phyloP scores from a whole-genome alignment of 2,329 filamentous ascomycete species.

The Ophiostoma triangulosporum region DNA sequence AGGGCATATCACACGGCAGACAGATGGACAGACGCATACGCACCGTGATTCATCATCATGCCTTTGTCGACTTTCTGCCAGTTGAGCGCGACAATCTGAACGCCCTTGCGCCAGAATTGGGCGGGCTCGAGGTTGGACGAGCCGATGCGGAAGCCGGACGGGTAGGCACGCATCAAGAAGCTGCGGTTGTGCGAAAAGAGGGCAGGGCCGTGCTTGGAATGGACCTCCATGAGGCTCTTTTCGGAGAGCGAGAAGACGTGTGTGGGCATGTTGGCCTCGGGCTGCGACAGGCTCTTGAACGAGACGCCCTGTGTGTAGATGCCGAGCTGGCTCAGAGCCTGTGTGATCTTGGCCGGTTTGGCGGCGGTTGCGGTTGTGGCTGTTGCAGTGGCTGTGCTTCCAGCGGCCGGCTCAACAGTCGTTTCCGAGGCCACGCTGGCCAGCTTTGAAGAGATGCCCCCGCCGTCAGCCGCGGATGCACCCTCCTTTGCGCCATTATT shows the following conservation, averaged over 20 bases:
- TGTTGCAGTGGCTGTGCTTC: slow-evolving; percentile 13
- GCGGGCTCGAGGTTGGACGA: slow-evolving; percentile 81
- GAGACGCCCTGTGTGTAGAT: slow-evolving; percentile 74
- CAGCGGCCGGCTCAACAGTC: not conserved
- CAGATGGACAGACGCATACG: slow-evolving; percentile 28
- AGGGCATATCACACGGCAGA: not conserved
- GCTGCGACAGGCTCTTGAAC: slow-evolving; percentile 65
- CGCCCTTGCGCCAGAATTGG: slow-evolving; percentile 74
- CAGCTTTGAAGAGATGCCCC: slow-evolving; percentile 1
- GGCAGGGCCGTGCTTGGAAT: slow-evolving; percentile 31
- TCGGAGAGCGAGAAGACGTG: slow-evolving; percentile 59
- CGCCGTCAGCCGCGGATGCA: not conserved
- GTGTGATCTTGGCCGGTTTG: slow-evolving; percentile 53
- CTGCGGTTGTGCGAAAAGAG: slow-evolving; percentile 73
- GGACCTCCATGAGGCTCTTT: slow-evolving; percentile 47
- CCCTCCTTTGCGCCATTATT: not conserved
- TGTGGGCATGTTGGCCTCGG: slow-evolving; percentile 50
- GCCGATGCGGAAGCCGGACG: slow-evolving; percentile 64
- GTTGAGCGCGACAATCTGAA: slow-evolving; percentile 85
- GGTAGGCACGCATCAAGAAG: slow-evolving; percentile 80
- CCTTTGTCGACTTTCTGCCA: slow-evolving; percentile 87
- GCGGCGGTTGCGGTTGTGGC: slow-evolving; percentile 8
- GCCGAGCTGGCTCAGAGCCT: slow-evolving; percentile 60
- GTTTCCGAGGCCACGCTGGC: slow-evolving; percentile 4
- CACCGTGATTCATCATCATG: slow-evolving; percentile 91